Evolutionary conservation across 2,329 filamentous ascomycete genomes (phyloP).

Genomic region (Knufia fluminis): DNA sequence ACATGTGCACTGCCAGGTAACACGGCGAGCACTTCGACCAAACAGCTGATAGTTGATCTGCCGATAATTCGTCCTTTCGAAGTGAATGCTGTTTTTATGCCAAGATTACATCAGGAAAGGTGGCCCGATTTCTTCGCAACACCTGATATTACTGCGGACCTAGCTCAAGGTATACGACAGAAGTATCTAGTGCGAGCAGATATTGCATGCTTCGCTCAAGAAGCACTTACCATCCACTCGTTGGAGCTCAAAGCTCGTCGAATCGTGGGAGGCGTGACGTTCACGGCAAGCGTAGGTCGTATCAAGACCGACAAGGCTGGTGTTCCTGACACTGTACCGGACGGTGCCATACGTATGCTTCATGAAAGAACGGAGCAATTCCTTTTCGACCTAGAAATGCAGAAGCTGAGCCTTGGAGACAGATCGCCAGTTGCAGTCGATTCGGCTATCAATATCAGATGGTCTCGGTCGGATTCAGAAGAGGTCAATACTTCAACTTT

Average conservation of each 20-base stretch:
- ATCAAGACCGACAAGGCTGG: background rate
- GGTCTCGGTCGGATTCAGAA: conserved; percentile 51
- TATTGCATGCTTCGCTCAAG: conserved; percentile 65
- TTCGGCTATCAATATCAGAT: conserved; percentile 64
- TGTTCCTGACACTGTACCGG: background rate
- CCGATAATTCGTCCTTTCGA: conserved; percentile 77
- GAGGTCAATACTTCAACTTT: conserved; percentile 56
- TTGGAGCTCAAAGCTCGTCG: conserved; percentile 54
- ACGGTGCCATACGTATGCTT: conserved; percentile 33
- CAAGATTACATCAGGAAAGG: conserved; percentile 62
- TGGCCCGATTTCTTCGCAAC: conserved; percentile 77
- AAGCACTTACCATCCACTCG: conserved; percentile 52
- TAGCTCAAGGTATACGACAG: conserved; percentile 60
- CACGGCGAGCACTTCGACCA: conserved; percentile 68
- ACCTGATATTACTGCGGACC: conserved; percentile 8
- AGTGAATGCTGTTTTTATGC: conserved; percentile 78
- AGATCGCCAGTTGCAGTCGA: conserved; percentile 66
- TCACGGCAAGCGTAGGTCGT: conserved; percentile 30
- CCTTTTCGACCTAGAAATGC: conserved; percentile 63
- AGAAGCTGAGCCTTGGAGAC: conserved; percentile 74
- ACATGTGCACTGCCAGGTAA: conserved; percentile 74
- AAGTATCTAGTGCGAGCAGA: conserved; percentile 68
- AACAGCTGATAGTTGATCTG: conserved; percentile 59
- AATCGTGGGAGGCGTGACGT: conserved; percentile 54
- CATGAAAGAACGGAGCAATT: conserved; percentile 63